Evolutionary conservation across 306 rosid species (phyloP), one percentile per base, ranked within the genome.

Genomic region (Pyrus pyrifolia): DNA sequence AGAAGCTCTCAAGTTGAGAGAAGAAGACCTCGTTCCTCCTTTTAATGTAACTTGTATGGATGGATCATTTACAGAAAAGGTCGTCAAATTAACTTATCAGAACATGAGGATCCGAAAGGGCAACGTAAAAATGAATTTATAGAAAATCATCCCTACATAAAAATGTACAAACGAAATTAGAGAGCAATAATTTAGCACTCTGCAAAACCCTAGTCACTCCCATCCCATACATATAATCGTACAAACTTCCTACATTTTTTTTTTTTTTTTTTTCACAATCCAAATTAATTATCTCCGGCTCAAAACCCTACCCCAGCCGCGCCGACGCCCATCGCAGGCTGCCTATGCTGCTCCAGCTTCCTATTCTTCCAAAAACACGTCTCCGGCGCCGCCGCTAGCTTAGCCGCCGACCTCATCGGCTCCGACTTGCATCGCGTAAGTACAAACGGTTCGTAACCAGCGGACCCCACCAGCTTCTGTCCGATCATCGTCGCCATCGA

Each of bases 371-470:
- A 95, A 59, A 85, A 92, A 73, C 98, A 89, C 77, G 91, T 82
- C 53, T 92, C 99, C 12, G 93, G 88, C 2, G 77, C 60, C 27
- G 91, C 85, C 19, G 91, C 84, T 0, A 92, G 82, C 83, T 87
- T 86, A 57, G 91, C 66, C 75, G 96, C 71, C 1, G 97, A 82
- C 78, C 91, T 86, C 97, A 83, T 82, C 60, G 99, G 99, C 93
- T 95, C 99, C 68, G 99, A 95, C 83, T 95, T 92, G 76, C 99
- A 95, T 33, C 99, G 90, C 15, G 87, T 92, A 19, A 95, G 93
- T 66, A 85, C 93, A 35, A 88, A 90, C 79, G 99, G 97, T 90
- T 92, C 97, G 67, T 89, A 90, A 4, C 77, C 90, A 40, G 86
- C 83, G 1, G 93, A 80, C 12, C 91, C 95, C 67, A 81, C 81